Conservation (phyloP, 106 monocot genomes). For the Cymbidium sinense region DNA sequence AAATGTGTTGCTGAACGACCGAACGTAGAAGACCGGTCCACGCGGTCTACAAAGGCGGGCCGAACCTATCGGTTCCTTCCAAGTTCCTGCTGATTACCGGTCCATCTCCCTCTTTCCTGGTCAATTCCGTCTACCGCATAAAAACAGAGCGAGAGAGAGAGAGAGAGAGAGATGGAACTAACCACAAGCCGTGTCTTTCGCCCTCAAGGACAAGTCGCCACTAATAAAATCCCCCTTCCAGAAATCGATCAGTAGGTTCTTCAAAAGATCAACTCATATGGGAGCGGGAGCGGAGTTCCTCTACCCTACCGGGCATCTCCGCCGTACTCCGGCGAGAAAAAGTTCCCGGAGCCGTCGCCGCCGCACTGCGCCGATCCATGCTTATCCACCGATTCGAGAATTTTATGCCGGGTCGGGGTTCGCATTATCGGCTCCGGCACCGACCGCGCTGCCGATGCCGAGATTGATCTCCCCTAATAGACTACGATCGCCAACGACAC, state of each 20-base stretch:
- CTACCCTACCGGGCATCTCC: not conserved
- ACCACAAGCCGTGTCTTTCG: not conserved
- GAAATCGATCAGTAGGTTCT: not conserved
- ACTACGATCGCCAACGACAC: not conserved
- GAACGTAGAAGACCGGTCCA: too few species aligned
- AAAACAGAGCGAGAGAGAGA: not conserved
- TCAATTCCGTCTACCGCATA: not conserved
- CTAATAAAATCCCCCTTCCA: not conserved
- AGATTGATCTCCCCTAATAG: not conserved
- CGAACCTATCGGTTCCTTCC: not conserved
- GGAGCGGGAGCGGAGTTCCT: not conserved
- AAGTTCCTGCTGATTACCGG: not conserved
- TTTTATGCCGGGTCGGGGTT: not conserved
- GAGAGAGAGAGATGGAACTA: not conserved
- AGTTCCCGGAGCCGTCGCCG: not conserved
- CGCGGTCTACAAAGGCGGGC: not conserved
- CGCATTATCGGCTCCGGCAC: not conserved
- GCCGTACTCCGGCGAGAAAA: not conserved
- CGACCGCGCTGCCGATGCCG: conserved; percentile 5
- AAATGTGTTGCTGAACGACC: too few species aligned
- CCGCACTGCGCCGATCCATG: not conserved
- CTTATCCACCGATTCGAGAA: not conserved
- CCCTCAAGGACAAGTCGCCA: not conserved
- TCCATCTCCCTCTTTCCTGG: too few species aligned
- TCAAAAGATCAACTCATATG: not conserved